A percentile compares a stretch with the other conserved stretches of the same genome.
Evolutionary conservation across 1,139 yeast species (phyloP).

Genomic region (Blastobotrys malaysiensis): DNA sequence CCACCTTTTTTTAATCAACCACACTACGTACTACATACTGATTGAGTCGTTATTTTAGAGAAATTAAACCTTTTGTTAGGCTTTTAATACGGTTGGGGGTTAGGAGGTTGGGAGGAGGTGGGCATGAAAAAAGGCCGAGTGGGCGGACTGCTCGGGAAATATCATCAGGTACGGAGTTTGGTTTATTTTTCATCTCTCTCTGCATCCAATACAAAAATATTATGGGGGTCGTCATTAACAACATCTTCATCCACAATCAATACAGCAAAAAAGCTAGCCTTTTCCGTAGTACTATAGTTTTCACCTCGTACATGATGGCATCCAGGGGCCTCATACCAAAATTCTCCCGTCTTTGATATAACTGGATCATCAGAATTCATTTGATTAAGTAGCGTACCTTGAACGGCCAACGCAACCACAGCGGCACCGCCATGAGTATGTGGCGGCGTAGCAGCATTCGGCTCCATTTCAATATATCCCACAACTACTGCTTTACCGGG

Average conservation of each 20-base stretch:
- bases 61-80: too few species aligned
- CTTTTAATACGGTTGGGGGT: too few species aligned
- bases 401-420: background rate
- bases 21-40: too few species aligned
- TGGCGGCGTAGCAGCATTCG: background rate
- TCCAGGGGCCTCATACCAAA: background rate
- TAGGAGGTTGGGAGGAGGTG: too few species aligned
- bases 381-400: background rate
- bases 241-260: background rate
- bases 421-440: background rate
- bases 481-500: background rate
- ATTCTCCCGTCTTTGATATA: background rate
- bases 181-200: too few species aligned
- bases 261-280: background rate
- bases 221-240: background rate
- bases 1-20: too few species aligned
- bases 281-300: background rate
- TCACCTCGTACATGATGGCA: background rate
- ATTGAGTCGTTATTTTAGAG: too few species aligned
- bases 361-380: background rate
- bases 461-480: background rate
- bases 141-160: too few species aligned
- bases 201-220: background rate
- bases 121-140: too few species aligned
- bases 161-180: too few species aligned